Evolutionary conservation across 2,329 filamentous ascomycete species (phyloP).

Genomic region (Mollisiaceae sp.): DNA sequence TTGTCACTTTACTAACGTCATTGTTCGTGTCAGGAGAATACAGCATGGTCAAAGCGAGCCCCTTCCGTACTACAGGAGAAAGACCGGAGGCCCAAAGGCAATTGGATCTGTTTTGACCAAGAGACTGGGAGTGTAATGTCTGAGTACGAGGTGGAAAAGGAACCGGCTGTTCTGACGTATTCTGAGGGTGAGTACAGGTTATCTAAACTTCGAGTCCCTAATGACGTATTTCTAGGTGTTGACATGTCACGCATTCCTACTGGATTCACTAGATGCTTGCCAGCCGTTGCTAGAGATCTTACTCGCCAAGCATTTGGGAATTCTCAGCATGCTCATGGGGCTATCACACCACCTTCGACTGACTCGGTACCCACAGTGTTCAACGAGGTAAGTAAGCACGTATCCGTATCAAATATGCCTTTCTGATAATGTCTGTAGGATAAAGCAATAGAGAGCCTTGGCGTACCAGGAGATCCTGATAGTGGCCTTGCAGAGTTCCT

Average conservation of each 20-base stretch:
- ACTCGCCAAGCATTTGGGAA: constrained; percentile 22
- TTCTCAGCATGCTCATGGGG: not conserved
- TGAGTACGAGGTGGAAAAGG: not conserved
- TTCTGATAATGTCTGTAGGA: not conserved
- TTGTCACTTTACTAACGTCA: not conserved
- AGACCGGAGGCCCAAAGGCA: not conserved
- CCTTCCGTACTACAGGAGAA: not conserved
- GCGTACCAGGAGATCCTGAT: not conserved
- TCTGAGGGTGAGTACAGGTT: not conserved
- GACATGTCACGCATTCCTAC: constrained; percentile 21
- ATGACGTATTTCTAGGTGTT: constrained; percentile 23
- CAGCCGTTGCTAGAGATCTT: constrained; percentile 18
- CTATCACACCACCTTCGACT: not conserved
- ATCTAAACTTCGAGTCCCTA: not conserved
- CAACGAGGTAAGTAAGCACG: constrained; percentile 4
- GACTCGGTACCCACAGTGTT: constrained; percentile 21
- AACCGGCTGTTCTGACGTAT: not conserved
- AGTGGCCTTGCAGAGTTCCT: not conserved
- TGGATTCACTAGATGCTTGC: constrained; percentile 22
- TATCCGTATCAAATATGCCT: not conserved
- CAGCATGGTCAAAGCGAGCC: not conserved
- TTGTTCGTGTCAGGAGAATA: not conserved
- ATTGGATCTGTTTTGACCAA: not conserved
- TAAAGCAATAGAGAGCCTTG: not conserved
- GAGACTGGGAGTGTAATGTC: not conserved